Conservation (phyloP, 2,329 filamentous ascomycete genomes). For the Fusarium equiseti region DNA sequence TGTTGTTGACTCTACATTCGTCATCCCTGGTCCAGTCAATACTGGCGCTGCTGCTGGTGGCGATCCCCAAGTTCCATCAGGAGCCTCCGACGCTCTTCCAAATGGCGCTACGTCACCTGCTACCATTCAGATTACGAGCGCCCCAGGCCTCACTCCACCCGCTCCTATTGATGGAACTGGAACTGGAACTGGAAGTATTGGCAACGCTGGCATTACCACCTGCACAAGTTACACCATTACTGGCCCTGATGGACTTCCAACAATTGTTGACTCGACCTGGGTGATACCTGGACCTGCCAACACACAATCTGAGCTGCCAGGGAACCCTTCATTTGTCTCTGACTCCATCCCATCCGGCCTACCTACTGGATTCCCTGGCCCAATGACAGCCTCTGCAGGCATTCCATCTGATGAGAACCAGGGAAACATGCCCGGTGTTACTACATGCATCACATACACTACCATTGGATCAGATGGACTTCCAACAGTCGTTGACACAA, state of each 20-base stretch:
- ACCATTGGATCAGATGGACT: constrained; percentile 47
- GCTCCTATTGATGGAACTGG: constrained; percentile 12
- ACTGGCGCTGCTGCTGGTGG: constrained; percentile 33
- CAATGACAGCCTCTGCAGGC: constrained; percentile 30
- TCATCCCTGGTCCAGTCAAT: constrained; percentile 45
- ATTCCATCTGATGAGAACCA: constrained; percentile 14
- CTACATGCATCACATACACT: constrained; percentile 51
- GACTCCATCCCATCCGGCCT: constrained; percentile 37
- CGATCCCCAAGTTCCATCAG: constrained; percentile 17
- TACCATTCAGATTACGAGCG: constrained; percentile 18
- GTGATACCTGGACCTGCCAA: constrained; percentile 43
- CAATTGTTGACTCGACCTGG: constrained; percentile 51
- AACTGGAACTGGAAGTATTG: constrained; percentile 17
- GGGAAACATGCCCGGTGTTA: constrained; percentile 22
- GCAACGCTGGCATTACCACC: constrained; percentile 32
- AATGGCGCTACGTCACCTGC: constrained; percentile 25
- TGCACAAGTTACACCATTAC: constrained; percentile 45
- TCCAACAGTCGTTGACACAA: constrained; percentile 50
- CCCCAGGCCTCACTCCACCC: constrained; percentile 16
- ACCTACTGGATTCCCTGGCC: constrained; percentile 42
- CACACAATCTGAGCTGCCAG: constrained; percentile 35
- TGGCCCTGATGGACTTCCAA: constrained; percentile 45
- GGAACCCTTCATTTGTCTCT: constrained; percentile 40
- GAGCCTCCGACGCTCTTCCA: constrained; percentile 34
- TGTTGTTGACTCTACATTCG: constrained; percentile 50